These are phyloP conservation scores for Cyclanthera cordifolia DNA, from an alignment of 306 rosid genomes.

Conservation along the genomic window DNA sequence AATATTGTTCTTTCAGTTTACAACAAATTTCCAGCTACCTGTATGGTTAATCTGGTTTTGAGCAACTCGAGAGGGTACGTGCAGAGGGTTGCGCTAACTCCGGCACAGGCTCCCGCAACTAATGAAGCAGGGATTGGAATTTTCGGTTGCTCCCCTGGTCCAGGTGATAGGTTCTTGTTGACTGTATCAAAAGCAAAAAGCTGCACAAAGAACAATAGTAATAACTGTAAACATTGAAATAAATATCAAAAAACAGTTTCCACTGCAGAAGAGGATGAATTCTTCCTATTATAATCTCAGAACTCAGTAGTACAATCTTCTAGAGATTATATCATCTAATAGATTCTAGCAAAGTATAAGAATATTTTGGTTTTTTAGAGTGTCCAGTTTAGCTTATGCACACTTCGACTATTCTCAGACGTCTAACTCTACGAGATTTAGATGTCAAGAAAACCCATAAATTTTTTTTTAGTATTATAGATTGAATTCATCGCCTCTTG, in stretches of 20 bases:
- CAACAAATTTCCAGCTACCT: conserved; percentile 35
- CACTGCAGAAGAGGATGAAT: background rate
- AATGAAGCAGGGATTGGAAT: conserved; percentile 74
- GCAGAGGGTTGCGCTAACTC: conserved; percentile 80
- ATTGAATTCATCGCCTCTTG: too few species aligned
- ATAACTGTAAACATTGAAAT: background rate
- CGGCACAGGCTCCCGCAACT: conserved; percentile 96
- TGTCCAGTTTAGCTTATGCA: too few species aligned
- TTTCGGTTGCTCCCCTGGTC: conserved; percentile 65
- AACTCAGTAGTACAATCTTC: background rate
- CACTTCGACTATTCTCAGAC: too few species aligned
- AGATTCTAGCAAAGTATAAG: background rate
- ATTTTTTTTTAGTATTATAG: too few species aligned
- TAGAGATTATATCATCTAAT: background rate
- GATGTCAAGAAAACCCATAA: too few species aligned
- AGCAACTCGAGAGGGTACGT: conserved; percentile 89
- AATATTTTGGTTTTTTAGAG: too few species aligned
- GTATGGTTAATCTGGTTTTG: conserved; percentile 85
- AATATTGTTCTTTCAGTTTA: conserved; percentile 1
- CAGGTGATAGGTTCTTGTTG: conserved; percentile 58
- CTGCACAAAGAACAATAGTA: conserved; percentile 36
- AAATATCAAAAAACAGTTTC: background rate
- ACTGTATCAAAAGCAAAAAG: conserved; percentile 89
- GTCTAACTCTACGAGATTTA: too few species aligned
- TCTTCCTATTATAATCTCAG: background rate